Evolutionary conservation across 2,329 filamentous ascomycete genomes (phyloP), one percentile per base, ranked within the genome.

Genomic region (Stemphylium beticola): DNA sequence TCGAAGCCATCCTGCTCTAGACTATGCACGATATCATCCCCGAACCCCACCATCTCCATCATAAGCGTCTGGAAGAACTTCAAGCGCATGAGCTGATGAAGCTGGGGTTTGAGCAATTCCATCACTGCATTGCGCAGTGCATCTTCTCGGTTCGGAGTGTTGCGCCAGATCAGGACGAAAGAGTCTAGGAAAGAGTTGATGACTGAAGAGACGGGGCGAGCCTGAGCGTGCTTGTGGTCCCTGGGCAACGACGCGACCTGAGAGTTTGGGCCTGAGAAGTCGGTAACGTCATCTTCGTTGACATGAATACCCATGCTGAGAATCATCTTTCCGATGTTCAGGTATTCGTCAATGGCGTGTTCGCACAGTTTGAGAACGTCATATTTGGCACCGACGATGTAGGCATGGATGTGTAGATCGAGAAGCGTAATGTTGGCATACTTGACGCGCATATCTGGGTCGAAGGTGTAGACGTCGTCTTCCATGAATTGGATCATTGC

Each of bases 321-420:
- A 10, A 59, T 47, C 31, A 56, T 49, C 6, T 36, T 20, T 5
- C 45, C 59, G 8, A 60, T 49, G 31, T 36, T 42, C 17, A 58
- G 33, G 36, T 69, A 71, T 26, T 58, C 40, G 4, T 22, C 34
- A 4, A 60, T 45, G 5, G 61, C 60, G 37, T 59, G 49, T 1
- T 53, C 26, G 33, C 44, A 47, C 18, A 72, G 46, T 4, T 32
- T 20, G 5, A 49, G 31, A 9, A 71, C 17, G 4, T 49, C 34
- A 46, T 72, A 72, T 36, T 68, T 69, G 36, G 15, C 48, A 10
- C 60, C 63, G 4, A 57, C 43, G 24, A 65, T 33, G 56, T 71
- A 71, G n/a, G 55, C 54, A 34, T 69, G 68, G 14, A 71, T 36
- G 43, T 71, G 64, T 1, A 65, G 52, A 43, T 72, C 68, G 2